Conservation (phyloP, 1,139 yeast species). For the Pichia sp. region DNA sequence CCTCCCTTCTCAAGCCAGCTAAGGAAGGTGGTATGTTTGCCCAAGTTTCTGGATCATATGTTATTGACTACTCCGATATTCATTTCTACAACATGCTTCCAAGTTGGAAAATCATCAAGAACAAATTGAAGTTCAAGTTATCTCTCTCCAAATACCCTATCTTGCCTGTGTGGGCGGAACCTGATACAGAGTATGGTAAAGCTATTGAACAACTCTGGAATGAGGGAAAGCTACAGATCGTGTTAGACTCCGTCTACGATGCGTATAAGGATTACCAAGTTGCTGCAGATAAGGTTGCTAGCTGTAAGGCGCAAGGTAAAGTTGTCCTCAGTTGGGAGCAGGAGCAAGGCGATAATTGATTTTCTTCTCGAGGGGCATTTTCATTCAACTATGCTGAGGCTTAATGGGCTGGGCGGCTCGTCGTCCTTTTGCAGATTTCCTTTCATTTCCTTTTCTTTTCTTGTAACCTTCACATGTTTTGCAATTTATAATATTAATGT, state of each 20-base stretch:
- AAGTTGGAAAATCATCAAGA: slow-evolving; percentile 4
- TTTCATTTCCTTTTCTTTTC: too few species aligned
- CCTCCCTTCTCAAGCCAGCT: slow-evolving; percentile 17
- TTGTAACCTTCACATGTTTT: too few species aligned
- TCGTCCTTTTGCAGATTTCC: too few species aligned
- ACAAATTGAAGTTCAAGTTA: slow-evolving; percentile 4
- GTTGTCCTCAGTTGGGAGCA: slow-evolving; percentile 34
- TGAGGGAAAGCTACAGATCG: slow-evolving; percentile 37
- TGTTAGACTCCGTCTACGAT: slow-evolving; percentile 46
- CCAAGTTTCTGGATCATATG: slow-evolving; percentile 30
- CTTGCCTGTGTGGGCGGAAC: slow-evolving; percentile 4
- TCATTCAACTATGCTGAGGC: too few species aligned
- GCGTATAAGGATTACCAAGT: slow-evolving; percentile 39
- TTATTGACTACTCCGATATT: slow-evolving; percentile 17
- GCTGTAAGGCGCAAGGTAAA: slow-evolving; percentile 56
- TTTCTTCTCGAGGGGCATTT: too few species aligned
- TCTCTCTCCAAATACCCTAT: slow-evolving; percentile 21
- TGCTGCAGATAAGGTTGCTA: slow-evolving; percentile 42
- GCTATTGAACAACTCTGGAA: slow-evolving; percentile 30
- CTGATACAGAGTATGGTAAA: slow-evolving; percentile 13
- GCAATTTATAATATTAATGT: too few species aligned
- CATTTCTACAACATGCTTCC: slow-evolving; percentile 9
- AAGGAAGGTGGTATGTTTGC: slow-evolving; percentile 27
- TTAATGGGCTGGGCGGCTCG: too few species aligned
- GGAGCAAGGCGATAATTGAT: too few species aligned